A percentile compares a stretch with the other conserved stretches of the same genome.
These are phyloP conservation scores for Solanum piurae DNA, from an alignment of 257 asterid species.

Conservation along the genomic window DNA sequence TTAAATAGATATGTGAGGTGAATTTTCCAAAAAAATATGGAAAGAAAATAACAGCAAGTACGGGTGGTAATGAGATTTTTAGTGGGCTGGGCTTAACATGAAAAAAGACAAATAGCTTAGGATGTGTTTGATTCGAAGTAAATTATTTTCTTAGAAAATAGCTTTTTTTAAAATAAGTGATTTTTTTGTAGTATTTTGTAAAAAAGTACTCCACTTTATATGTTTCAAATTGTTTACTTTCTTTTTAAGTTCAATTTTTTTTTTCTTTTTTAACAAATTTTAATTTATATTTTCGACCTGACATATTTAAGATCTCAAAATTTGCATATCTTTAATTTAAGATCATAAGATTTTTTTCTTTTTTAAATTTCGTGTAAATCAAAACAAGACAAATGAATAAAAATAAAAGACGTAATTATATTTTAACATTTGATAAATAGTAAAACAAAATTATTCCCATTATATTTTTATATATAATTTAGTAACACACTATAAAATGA, in stretches of 20 bases:
- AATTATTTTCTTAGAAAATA: background rate
- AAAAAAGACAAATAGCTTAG: background rate
- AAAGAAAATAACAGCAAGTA: background rate
- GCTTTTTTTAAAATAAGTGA: background rate
- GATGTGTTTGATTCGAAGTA: background rate
- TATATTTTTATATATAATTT: background rate
- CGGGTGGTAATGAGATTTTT: background rate
- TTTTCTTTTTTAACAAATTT: background rate
- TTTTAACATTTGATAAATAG: too few species aligned
- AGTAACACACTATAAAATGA: too few species aligned
- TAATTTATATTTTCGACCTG: background rate
- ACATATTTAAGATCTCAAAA: background rate
- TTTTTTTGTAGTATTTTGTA: background rate
- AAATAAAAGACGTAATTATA: too few species aligned
- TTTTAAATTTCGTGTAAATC: background rate
- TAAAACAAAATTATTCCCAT: background rate
- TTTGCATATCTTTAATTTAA: background rate
- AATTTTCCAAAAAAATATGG: too few species aligned
- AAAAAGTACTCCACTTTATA: background rate
- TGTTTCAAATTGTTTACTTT: background rate
- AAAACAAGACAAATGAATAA: background rate
- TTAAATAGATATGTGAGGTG: too few species aligned
- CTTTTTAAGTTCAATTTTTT: too few species aligned
- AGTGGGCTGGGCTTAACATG: background rate
- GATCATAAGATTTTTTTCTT: background rate